Base-by-base conservation (phyloP, 495 filamentous ascomycete genomes). In the Polyplosphaeria fusca region DNA sequence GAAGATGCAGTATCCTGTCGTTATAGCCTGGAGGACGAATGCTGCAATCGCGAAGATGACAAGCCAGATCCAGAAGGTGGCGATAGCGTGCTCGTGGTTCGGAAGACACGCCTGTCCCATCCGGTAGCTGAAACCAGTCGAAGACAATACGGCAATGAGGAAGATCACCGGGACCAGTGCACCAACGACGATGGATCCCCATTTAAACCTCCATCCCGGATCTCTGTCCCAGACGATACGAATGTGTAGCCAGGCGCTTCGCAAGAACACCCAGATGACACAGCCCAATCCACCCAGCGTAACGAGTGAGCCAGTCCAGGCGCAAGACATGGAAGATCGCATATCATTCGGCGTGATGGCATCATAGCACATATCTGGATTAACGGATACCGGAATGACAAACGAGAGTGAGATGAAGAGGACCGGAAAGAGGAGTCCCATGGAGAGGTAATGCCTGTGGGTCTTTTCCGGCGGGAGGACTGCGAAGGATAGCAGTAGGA, bases 311-410 rank as follows among this genome's bases (percentile, higher is more conserved):
- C 71, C 70, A 3, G 61, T 68, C 65, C 68, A 72, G 23, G 71
- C 71, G 43, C 70, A 73, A 7, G 61, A 61, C 25, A 64, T 18
- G 37, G 47, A 52, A 18, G 60, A 52, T 38, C 63, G 46, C 68
- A 70, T 70, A 35, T 71, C 68, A 28, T 68, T 55, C 9, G 71
- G 71, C 24, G 71, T 73, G 49, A 73, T 72, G 7, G 51, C 63
- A 44, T 73, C 59, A 45, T 60, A 65, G 56, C 70, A 73, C 4
- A 65, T 16, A 4, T 57, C 46, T 14, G 68, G 68, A 27, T 67
- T 35, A 30, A 56, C 54, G 5, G 47, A 47, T 16, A 70, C 55
- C 9, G 71, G 67, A 19, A 74, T 68, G 49, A 70, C 64, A 47
- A 70, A 70, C 2, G 67, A 65, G 11, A 71, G 43, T 27, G 65